Evolutionary conservation across 1,139 yeast genomes (phyloP), one percentile per base, ranked within the genome.

Genomic region (Taiozyma onychis): DNA sequence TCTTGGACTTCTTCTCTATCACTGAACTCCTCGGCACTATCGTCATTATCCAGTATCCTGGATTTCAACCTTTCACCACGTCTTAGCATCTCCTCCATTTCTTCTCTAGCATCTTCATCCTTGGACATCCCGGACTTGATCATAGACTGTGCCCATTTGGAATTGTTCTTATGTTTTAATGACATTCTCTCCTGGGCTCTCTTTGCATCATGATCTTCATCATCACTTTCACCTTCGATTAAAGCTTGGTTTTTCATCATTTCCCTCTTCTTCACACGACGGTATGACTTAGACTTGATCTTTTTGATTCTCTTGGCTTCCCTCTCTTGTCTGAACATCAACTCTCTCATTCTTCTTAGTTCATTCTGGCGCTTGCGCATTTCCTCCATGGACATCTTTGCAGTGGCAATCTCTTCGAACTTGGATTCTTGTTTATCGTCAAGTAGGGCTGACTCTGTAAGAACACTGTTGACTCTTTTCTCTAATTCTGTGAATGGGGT

Each of bases 151-250:
- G 98, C 97, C 97, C 98, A 91, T 64, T 82, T 81, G 8, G 89
- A 81, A 49, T 87, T 88, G 44, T 91, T 88, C 66, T 88, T 90
- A 71, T 91, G 98, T 63, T 88, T 87, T 59, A 90, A 75, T 6
- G 88, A 75, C 96, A 95, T 95, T 69, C 99, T 80, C 68, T 93
- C 98, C 58, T 81, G 79, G 1, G 98, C 98, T 54, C 98, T 77
- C 56, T 77, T 78, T 60, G 77, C 69, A 59, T 84, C 89, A 50
- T 80, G 83, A 54, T 85, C 95, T 57, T 83, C 89, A 37, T 72
- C 79, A 41, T 72, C 78, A 49, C 73, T 80, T 74, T 76, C 75
- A 6, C 79, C 84, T 54, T 82, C 91, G n/a, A 88, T 85, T 54
- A 88, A 68, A 51, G 77, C 83, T 54, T 81, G 76, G 59, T 85